Evolutionary conservation across 176 grass and related monocot species (phyloP), one percentile per base, ranked within the genome.

Genomic region (Musa troglodytarum): DNA sequence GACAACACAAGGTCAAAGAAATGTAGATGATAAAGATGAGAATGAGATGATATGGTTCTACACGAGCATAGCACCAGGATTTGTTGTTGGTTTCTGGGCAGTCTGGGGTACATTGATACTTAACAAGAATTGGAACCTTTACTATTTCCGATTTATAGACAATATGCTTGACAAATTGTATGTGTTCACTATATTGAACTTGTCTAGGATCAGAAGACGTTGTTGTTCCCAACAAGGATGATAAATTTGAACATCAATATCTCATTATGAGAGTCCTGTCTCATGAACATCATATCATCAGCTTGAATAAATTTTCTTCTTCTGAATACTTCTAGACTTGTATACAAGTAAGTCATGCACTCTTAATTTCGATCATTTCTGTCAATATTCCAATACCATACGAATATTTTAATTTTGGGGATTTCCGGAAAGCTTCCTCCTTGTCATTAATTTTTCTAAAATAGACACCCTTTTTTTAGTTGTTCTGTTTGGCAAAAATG

Each of bases 1-100:
- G 56, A 59, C 16, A n/a, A 6, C 16, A n/a, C 56, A 8, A 59
- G 56, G 17, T 59, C 56, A 9, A 59, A 16, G 7, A 9, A 20
- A 7, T n/a, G 16, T 4, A n/a, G 56, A 20, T 59, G 56, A 19
- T 54, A 11, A 1, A 19, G 56, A 59, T n/a, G 17, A 19, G 14
- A 13, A 14, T 23, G 70, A 73, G 50, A 24, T 24, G 70, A 73
- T 73, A 53, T 73, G 70, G 70, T 54, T 73, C 2, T 73, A 54
- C 14, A 9, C 54, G 16, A 54, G 70, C 10, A 23, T 53, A 6
- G n/a, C 19, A 53, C 21, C 20, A 0, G 21, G 51, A 73, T 73
- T 53, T 72, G 70, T 23, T 23, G 50, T 72, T 1, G 20, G 70
- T 11, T 54, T 72, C 13, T 54, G 70, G 70, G 8, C 11, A 2